These are phyloP conservation scores for Pleurotus ostreatus DNA, from an alignment of 768 basidiomycete species.

Conservation along the genomic window DNA sequence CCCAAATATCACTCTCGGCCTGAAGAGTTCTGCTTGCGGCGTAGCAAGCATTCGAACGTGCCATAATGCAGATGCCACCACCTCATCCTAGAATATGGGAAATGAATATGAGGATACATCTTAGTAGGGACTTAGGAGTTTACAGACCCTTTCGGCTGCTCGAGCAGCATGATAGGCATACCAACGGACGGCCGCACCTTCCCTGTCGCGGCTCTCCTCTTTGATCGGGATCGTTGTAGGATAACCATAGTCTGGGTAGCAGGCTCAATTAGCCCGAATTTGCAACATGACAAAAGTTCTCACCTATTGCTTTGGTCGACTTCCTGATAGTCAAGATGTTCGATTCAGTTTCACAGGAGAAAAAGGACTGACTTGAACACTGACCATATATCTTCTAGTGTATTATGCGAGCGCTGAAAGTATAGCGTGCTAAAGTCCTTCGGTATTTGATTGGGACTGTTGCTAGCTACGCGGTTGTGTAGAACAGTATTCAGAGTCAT, in stretches of 20 bases:
- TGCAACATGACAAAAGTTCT: not conserved
- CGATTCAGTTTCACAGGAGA: no score
- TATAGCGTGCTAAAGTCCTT: conserved; percentile 3
- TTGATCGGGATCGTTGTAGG: conserved; percentile 10
- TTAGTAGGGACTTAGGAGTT: not conserved
- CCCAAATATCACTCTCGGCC: not conserved
- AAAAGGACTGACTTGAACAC: not conserved
- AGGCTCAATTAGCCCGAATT: no score
- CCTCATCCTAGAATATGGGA: conserved; percentile 6
- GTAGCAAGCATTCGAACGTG: conserved; percentile 15
- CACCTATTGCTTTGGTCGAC: conserved; percentile 13
- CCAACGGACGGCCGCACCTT: not conserved
- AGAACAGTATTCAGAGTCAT: conserved; percentile 16
- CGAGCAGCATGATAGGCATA: not conserved
- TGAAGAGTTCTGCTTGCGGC: conserved; percentile 6
- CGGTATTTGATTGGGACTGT: not conserved
- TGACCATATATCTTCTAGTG: conserved; percentile 10
- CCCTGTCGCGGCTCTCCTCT: conserved; percentile 12
- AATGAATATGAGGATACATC: not conserved
- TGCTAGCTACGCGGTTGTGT: not conserved
- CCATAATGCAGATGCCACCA: conserved; percentile 13
- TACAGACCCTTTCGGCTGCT: not conserved
- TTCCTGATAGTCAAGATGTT: no score
- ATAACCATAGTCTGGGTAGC: conserved; percentile 14
- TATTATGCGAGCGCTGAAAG: not conserved